phyloP scores from a whole-genome alignment of 2,329 filamentous ascomycete species.

The Fusarium nanum region DNA sequence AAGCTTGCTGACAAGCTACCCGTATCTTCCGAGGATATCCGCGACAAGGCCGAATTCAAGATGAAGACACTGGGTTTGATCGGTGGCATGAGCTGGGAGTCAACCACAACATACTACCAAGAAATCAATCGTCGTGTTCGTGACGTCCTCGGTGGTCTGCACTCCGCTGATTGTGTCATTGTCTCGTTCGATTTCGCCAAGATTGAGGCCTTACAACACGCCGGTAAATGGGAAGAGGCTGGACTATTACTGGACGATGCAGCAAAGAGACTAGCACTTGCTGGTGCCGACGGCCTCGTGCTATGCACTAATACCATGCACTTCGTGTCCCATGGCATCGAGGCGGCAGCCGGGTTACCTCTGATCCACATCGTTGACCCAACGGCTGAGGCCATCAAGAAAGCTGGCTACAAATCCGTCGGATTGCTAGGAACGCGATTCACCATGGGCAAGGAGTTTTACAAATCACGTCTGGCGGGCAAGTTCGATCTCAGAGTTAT shows the following conservation, averaged over 20 bases:
- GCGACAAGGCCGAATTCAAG: fast-evolving
- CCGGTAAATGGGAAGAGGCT: conserved; percentile 32
- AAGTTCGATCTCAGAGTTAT: conserved; percentile 31
- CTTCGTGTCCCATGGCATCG: conserved; percentile 29
- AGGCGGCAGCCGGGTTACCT: conserved; percentile 19
- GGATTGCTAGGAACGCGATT: conserved; percentile 41
- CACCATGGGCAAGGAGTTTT: conserved; percentile 46
- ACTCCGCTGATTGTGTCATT: conserved; percentile 40
- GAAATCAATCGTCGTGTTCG: conserved; percentile 44
- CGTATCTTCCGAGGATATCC: too few relatives aligned
- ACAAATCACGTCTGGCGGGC: conserved; percentile 22
- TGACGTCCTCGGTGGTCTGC: conserved; percentile 35
- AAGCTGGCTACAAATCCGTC: conserved; percentile 25
- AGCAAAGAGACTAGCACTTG: conserved; percentile 22
- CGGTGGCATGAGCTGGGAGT: conserved; percentile 47
- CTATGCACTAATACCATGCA: conserved; percentile 47
- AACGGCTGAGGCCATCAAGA: conserved; percentile 30
- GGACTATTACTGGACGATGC: conserved; percentile 32
- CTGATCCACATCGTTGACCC: conserved; percentile 45
- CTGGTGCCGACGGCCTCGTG: conserved; percentile 41
- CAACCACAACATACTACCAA: conserved; percentile 44
- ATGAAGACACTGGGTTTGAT: conserved; percentile 46
- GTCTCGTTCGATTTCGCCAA: conserved; percentile 45
- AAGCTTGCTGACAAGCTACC: neutral
- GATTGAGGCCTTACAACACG: conserved; percentile 35